Evolutionary conservation across 1,284 basidiomycete species (phyloP), one percentile per base, ranked within the genome.

Genomic region (Rhodofomes roseus): DNA sequence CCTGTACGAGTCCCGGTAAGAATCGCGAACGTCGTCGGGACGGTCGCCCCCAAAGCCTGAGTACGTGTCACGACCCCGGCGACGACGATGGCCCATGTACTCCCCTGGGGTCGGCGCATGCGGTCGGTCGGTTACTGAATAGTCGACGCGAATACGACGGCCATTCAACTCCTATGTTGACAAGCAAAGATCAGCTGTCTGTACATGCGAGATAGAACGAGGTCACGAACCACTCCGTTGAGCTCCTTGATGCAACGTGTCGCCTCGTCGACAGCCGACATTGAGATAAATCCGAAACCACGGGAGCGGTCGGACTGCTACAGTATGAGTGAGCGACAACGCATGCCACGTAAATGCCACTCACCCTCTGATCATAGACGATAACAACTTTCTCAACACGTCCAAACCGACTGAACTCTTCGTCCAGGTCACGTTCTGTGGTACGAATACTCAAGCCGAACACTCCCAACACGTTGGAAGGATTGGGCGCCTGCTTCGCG

Each of bases 61-160:
- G 68, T 83, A 82, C 1, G 81, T 79, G 62, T 89, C 87, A 54
- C 86, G 81, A 29, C 74, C 77, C 61, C 84, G 80, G 48, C 92
- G 88, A 51, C 92, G 88, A 66, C 91, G 88, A 68, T 93, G 90
- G 18, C 95, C 95, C 90, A 96, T 96, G 78, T 99, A 99, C 77
- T 98, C 93, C 63, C 96, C 96, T 4, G 97, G 96, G 16, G 96
- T 99, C 11, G 97, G 94, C 16, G 92, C 89, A 76, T 99, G 96
- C 27, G 96, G 91, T 57, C 92, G 87, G 64, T 91, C 86, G 4
- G 97, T 99, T 44, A 96, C 92, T 1, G 95, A 98, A 73, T 91
- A 99, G 74, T 99, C 96, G 54, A 99, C 96, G 58, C 96, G 93
- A 69, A 99, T 96, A 54, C 90, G 86, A 60, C 96, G 92, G 25